Conservation (phyloP, 768 basidiomycete species). For the Russula sp. region DNA sequence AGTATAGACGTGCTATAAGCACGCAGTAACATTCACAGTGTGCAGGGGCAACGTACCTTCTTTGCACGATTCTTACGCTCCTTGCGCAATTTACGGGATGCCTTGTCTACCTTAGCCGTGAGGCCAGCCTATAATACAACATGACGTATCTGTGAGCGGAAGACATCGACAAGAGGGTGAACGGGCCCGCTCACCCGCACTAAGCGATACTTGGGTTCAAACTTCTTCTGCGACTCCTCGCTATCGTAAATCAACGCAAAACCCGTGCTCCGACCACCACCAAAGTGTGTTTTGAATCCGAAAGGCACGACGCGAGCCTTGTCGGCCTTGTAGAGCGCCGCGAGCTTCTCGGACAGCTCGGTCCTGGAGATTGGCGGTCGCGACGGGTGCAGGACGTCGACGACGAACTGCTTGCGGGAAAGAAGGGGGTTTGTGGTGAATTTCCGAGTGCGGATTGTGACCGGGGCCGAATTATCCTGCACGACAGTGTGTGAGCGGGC, state of each 20-base stretch:
- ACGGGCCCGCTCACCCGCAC: constrained; percentile 65
- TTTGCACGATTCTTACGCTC: constrained; percentile 99
- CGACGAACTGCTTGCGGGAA: constrained; percentile 91
- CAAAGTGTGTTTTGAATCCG: constrained; percentile 92
- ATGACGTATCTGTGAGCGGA: background rate
- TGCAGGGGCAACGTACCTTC: constrained; percentile 60
- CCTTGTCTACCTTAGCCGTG: constrained; percentile 71
- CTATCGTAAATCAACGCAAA: constrained; percentile 98
- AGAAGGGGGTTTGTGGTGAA: constrained; percentile 99
- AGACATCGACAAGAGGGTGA: background rate
- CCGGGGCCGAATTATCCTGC: constrained; percentile 75
- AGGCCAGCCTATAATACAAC: constrained; percentile 52
- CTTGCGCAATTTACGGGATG: constrained; percentile 97
- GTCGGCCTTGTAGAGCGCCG: constrained; percentile 86
- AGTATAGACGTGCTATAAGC: background rate
- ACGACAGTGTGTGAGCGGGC: constrained; percentile 24
- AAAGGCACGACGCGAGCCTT: constrained; percentile 89
- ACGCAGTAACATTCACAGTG: background rate
- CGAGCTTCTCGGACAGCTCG: constrained; percentile 91
- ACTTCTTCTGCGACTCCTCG: constrained; percentile 90
- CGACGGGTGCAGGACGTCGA: constrained; percentile 93
- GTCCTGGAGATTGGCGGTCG: constrained; percentile 90
- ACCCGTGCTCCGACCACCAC: constrained; percentile 96
- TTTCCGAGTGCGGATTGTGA: constrained; percentile 97
- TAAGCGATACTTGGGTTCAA: constrained; percentile 94